Percentiles rank a stretch among this genome's conserved stretches.
These are phyloP conservation scores for Debaryomyces fabryi DNA, from an alignment of 1,139 yeast species.

Conservation along the genomic window DNA sequence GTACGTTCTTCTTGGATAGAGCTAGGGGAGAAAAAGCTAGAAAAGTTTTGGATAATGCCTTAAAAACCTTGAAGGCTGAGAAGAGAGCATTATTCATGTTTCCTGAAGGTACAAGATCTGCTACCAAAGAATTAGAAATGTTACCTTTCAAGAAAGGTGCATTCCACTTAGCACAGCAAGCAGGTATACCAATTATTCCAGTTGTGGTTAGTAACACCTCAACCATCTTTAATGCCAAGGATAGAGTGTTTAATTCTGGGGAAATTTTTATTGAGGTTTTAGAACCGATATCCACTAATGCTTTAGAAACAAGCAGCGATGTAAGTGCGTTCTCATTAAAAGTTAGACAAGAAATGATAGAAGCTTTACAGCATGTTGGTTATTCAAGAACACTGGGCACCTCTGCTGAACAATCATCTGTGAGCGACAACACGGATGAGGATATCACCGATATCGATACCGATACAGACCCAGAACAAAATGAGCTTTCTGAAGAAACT, in stretches of 20 bases:
- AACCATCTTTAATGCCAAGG: constrained; percentile 62
- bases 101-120: constrained; percentile 96
- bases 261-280: constrained; percentile 65
- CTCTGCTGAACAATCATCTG: neutral
- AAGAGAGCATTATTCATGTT: constrained; percentile 80
- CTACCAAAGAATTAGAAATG: constrained; percentile 63
- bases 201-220: constrained; percentile 86
- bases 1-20: constrained; percentile 89
- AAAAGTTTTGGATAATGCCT: constrained; percentile 70
- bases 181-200: constrained; percentile 86
- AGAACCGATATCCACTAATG: constrained; percentile 64
- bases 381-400: constrained; percentile 24
- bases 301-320: constrained; percentile 57
- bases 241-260: constrained; percentile 60
- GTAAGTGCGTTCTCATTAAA: constrained; percentile 51
- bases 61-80: constrained; percentile 56
- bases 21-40: constrained; percentile 77
- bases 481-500: constrained; percentile 24
- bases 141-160: constrained; percentile 97
- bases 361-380: constrained; percentile 34
- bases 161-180: constrained; percentile 94
- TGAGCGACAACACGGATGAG: constrained; percentile 8
- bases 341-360: constrained; percentile 38
- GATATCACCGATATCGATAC: constrained; percentile 17
- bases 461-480: constrained; percentile 25